Evolutionary conservation across 768 basidiomycete species (phyloP).

Genomic region (Suillus spraguei): DNA sequence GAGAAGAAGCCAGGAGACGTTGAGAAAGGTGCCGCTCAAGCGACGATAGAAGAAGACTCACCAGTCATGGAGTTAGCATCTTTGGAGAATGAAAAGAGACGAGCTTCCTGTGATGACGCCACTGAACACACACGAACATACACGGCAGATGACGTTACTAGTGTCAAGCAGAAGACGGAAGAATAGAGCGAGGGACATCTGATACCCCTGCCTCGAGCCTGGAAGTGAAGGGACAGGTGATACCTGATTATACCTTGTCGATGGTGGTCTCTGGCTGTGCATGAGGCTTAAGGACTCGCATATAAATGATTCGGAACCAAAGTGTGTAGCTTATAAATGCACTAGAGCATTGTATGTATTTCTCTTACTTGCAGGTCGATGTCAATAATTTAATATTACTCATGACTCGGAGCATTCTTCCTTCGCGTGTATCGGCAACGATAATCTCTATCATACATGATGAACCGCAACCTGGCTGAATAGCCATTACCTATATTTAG

Average conservation of each 20-base stretch:
- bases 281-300: not conserved
- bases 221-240: not conserved
- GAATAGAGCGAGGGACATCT: not conserved
- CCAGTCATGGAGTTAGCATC: slow-evolving; percentile 1
- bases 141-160: not conserved
- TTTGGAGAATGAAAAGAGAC: slow-evolving; percentile 5
- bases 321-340: not conserved
- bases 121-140: slow-evolving; percentile 13
- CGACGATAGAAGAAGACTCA: not conserved
- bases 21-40: slow-evolving; percentile 26
- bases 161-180: slow-evolving; percentile 8
- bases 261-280: not conserved
- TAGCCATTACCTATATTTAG: not conserved
- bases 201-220: slow-evolving; percentile 1
- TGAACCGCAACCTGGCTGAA: no score
- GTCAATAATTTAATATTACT: not conserved
- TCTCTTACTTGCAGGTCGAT: not conserved
- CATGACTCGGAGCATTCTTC: not conserved
- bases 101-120: slow-evolving; percentile 5
- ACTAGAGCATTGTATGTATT: not conserved
- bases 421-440: not conserved
- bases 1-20: slow-evolving; percentile 26
- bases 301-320: not conserved
- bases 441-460: not conserved
- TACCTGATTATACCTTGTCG: not conserved